Base-by-base conservation (phyloP, 2,329 filamentous ascomycete genomes). In the Fusarium sambucinum region DNA sequence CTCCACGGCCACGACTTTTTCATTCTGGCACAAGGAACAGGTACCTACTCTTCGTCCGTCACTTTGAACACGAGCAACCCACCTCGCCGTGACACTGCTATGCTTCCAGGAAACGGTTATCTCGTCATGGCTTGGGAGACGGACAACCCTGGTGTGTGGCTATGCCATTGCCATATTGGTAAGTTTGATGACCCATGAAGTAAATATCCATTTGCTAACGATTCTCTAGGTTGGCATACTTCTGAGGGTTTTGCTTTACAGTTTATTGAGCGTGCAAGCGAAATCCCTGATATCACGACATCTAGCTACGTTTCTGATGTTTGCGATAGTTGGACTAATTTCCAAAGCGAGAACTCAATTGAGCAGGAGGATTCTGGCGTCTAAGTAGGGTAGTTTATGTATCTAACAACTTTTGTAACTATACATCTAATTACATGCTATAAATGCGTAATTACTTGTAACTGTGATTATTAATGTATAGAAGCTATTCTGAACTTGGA, bases 61-160 rank as follows among this genome's bases (percentile, higher is more conserved):
- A 48, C 27, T 13, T 17, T 71, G 1, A 58, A 73, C 17, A 58
- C 54, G 1, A 32, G 19, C 3, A 87, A 87, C 71, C 84, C 86
- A 2, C 80, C 83, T 27, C 82, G 86, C 12, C 80, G 86, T 35
- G 85, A 87, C 68, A 82, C 84, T 3, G 84, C 84, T 8, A 80
- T 84, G 65, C 77, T 87, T 4, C 80, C 80, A 1, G 72, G 71
- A 2, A 66, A 70, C 12, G 84, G 84, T 0, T 82, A 82, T 72
- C 55, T 85, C 5, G 81, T 85, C n/a, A 76, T 87, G 54, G 84
- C 82, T 3, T 83, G 85, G 64, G 75, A 83, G 69, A 79, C 80
- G 1, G 78, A 82, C 56, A 87, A 86, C 73, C 82, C 84, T 2
- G 84, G 84, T 1, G 75, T 77, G 0, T 85, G 83, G 83, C 73